Evolutionary conservation across 1,284 basidiomycete genomes (phyloP), one percentile per base, ranked within the genome.

Genomic region (Coniferiporia sulphurascens): DNA sequence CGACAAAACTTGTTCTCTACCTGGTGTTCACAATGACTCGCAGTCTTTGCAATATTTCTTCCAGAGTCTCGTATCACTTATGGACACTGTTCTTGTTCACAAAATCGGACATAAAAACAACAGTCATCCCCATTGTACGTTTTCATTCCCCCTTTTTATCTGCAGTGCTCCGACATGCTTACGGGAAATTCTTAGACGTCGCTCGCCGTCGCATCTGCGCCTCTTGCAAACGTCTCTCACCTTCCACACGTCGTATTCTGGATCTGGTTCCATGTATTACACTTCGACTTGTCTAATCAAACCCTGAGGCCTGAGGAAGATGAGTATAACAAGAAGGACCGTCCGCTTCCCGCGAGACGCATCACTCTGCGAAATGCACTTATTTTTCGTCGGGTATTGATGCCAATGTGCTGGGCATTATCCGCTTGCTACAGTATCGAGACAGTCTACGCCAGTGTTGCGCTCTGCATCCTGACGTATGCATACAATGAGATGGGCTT

Each of bases 261-360:
- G 78, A 67, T 75, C 2, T 80, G 74, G 74, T 48, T 75, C 1
- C 74, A 79, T 48, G 63, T 75, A 1, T 65, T 81, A 6, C 76
- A 78, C 41, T 75, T 74, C 63, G 65, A 73, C 46, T 66, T 79
- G 22, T 72, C 78, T 0, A 80, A 80, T 55, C 78, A 80, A 65
- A 70, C 69, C 44, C 67, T 74, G n/a, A 65, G 67, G 2, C 68
- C 69, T 1, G 70, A 72, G 8, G 79, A 80, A 62, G 78, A 81
- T 62, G 58, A 55, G 4, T 59, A 68, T 49, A 81, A 81, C 67
- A 77, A 79, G 58, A 71, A 74, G 0, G 76, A 75, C 68, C 65
- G 78, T 12, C 79, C 79, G 2, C 66, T 81, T 17, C 77, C 78
- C 0, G 65, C 77, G 4, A n/a, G n/a, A n/a, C n/a, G n/a, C n/a